Evolutionary conservation across 164 flowering plant species (phyloP).

Genomic region (Annona squamosa): DNA sequence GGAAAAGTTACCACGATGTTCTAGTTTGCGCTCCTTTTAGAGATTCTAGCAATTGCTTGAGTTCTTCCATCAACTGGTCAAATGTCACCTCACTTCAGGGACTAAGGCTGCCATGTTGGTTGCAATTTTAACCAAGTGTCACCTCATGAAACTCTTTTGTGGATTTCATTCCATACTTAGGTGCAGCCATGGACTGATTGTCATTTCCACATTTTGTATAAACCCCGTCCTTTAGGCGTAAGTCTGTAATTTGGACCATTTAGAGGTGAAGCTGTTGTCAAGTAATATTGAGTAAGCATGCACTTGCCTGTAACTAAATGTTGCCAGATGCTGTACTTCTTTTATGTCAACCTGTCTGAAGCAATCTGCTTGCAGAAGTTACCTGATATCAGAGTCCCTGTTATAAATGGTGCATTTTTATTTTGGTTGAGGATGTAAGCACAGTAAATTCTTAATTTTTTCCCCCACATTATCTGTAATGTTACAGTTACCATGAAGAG

Average conservation of each 20-base stretch:
- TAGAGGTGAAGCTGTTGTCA: neutral
- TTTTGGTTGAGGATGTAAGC: too few species aligned
- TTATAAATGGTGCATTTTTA: neutral
- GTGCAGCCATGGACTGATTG: neutral
- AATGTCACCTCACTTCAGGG: neutral
- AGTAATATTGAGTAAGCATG: neutral
- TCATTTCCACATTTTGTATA: neutral
- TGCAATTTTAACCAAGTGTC: neutral
- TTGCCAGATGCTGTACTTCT: neutral
- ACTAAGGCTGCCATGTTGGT: neutral
- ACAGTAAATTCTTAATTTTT: neutral
- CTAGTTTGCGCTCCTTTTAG: neutral
- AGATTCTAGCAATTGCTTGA: neutral
- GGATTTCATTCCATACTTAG: neutral
- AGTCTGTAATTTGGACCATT: neutral
- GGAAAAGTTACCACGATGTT: neutral
- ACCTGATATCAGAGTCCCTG: neutral
- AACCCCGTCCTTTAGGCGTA: neutral
- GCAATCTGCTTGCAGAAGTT: neutral
- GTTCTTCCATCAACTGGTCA: neutral
- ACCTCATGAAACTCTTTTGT: neutral
- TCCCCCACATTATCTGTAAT: slow-evolving; percentile 1
- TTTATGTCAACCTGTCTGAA: neutral
- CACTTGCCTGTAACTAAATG: too few species aligned
- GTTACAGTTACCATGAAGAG: slow-evolving; percentile 75